Base-by-base conservation (phyloP, 495 filamentous ascomycete genomes). In the Neurospora sp. region DNA sequence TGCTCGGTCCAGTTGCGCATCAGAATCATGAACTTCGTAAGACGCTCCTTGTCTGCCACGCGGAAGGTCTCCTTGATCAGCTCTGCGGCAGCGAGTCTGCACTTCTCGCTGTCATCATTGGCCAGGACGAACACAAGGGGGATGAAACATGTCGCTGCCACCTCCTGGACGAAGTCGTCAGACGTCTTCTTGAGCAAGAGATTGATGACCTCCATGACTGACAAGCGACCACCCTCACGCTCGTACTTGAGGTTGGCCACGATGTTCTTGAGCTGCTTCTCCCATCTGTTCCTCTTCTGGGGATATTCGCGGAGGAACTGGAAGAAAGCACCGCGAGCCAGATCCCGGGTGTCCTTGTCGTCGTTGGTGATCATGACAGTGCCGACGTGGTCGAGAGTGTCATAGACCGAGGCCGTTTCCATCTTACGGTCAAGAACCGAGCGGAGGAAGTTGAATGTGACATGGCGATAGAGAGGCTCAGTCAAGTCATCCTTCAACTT, bases 301-400 rank as follows among this genome's bases (percentile, higher is more conserved):
- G 96, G 96, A 78, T 98, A 99, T 62, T 98, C 92, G 75, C 94
- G 90, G 42, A 99, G 81, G 85, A 98, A 99, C 77, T 97, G 93
- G 80, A 97, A 90, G 82, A 96, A 99, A 35, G 90, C 92, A 27
- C 93, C 93, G 39, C 96, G 89, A 20, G 95, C 94, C 41, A 95
- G 83, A 77, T 97, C 94, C 54, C 95, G 88, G 4, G 94, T 92
- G 74, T 90, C 89, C 76, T 91, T 90, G 75, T 94, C 94, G 72
- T 97, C 92, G 80, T 97, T 98, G 35, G 92, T 97, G 73, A 99
- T 92, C 94, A 98, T 97, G 82, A 98, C 91, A n/a, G 86, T 89
- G 35, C 93, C 92, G 40, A 98, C 90, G 75, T 91, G 87, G 77
- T 99, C 96, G 70, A 97, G 87, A 16, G 92, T 89, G 76, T 98